Evolutionary conservation across 2,329 filamentous ascomycete species (phyloP), one percentile per base, ranked within the genome.

Genomic region (Penicillium sp.): DNA sequence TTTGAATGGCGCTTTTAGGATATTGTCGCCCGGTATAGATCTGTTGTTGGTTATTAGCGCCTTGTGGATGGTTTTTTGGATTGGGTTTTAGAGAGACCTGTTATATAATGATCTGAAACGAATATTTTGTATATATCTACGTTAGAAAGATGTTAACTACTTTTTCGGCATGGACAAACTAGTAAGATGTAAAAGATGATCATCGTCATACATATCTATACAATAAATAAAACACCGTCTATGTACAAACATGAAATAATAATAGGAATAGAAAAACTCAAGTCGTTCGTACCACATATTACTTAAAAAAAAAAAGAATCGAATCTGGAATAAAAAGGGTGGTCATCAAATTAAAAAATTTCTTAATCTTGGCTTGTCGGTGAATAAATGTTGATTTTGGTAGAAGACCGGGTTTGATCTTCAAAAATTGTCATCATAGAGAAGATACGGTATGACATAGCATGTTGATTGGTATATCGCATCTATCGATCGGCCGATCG

Each of bases 1-100:
- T 60, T 70, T 78, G 46, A 78, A 68, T 53, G 38, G 33, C 24
- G 53, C 53, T 24, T 47, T 33, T 7, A 54, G 45, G 24, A 21
- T 50, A 18, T 40, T 40, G n/a, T 40, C 30, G 26, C 46, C 46
- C 24, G 24, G 47, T n/a, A 6, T 40, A 9, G 40, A 46, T 1
- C 24, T 54, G 16, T 45, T 26, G n/a, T 46, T 58, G 12, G 28
- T 50, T n/a, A 16, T 58, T 55, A 16, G 12, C 30, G 52, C 30
- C 11, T 42, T 55, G 35, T 55, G 52, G 52, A 48, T 43, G 33
- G n/a, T 54, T 23, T 54, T 54, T 40, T 53, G 56, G 50, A 21
- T 45, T 54, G n/a, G 35, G 3, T 53, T 51, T 24, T 21, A 14
- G 18, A 20, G 14, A n/a, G n/a, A n/a, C n/a, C n/a, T 23, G 5